Evolutionary conservation across 1,284 basidiomycete genomes (phyloP).

Genomic region (Spongiforma sp.): DNA sequence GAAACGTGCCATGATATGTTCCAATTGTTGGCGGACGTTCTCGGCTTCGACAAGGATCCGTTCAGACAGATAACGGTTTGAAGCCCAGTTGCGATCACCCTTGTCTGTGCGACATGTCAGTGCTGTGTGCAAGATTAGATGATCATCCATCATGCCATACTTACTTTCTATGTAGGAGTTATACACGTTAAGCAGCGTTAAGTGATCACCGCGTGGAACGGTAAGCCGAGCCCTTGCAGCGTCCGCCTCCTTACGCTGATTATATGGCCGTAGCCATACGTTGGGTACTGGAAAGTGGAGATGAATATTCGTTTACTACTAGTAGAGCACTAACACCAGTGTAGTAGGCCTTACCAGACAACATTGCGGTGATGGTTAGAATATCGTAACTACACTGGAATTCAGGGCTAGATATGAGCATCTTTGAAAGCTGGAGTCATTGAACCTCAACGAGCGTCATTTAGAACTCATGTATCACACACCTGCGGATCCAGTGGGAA

Average conservation of each 20-base stretch:
- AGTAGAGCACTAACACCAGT: neutral
- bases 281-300: slow-evolving; percentile 73
- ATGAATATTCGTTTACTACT: slow-evolving; percentile 10
- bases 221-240: slow-evolving; percentile 89
- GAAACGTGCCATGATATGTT: slow-evolving; percentile 93
- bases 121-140: neutral
- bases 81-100: slow-evolving; percentile 88
- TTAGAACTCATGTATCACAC: slow-evolving; percentile 11
- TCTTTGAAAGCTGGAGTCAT: slow-evolving; percentile 92
- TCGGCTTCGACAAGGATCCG: slow-evolving; percentile 92
- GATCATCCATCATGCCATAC: slow-evolving; percentile 26
- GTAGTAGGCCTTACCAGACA: slow-evolving; percentile 70
- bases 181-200: slow-evolving; percentile 96
- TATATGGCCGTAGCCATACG: slow-evolving; percentile 91
- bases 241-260: slow-evolving; percentile 89
- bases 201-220: slow-evolving; percentile 95
- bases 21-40: slow-evolving; percentile 93
- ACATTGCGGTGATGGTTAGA: slow-evolving; percentile 94
- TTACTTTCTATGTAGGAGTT: slow-evolving; percentile 89
- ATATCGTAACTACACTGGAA: slow-evolving; percentile 98
- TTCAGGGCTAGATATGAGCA: slow-evolving; percentile 93
- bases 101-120: slow-evolving; percentile 51
- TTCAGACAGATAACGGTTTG: slow-evolving; percentile 89
- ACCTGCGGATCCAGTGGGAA: slow-evolving; percentile 98
- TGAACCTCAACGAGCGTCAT: too few species aligned